Evolutionary conservation across 1,284 basidiomycete species (phyloP).

Genomic region (Erythrobasidium hasegawianum): DNA sequence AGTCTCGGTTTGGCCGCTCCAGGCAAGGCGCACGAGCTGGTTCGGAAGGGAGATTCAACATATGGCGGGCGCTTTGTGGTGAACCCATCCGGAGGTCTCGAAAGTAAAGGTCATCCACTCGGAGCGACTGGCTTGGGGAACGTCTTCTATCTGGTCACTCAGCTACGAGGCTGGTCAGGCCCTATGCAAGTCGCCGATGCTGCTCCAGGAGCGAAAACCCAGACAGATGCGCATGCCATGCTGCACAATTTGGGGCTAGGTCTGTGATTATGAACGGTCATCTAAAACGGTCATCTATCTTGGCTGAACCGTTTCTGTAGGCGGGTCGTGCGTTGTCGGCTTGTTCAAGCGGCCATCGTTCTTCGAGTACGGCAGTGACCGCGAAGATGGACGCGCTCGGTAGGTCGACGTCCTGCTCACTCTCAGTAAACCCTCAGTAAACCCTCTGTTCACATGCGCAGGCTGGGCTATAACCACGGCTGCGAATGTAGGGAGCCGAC

Average conservation of each 20-base stretch:
- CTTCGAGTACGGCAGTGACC: constrained; percentile 55
- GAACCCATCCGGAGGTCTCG: constrained; percentile 77
- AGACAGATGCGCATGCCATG: constrained; percentile 72
- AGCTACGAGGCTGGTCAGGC: constrained; percentile 50
- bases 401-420: background rate
- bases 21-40: constrained; percentile 69
- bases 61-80: constrained; percentile 83
- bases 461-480: constrained; percentile 75
- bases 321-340: constrained; percentile 66
- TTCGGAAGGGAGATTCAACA: constrained; percentile 76
- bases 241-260: constrained; percentile 81
- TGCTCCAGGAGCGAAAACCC: constrained; percentile 53
- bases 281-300: too few relatives aligned
- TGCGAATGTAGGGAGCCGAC: constrained; percentile 63
- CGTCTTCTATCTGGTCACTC: constrained; percentile 77
- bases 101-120: constrained; percentile 73
- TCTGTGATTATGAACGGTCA: constrained; percentile 43
- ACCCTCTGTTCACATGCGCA: constrained; percentile 44
- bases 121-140: constrained; percentile 81
- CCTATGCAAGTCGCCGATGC: constrained; percentile 60
- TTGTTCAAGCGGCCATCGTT: constrained; percentile 69
- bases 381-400: constrained; percentile 60
- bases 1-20: constrained; percentile 68
- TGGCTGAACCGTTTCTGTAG: constrained; percentile 8
- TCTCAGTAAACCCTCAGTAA: too few relatives aligned